Percentiles rank a stretch among this genome's conserved stretches.
These are phyloP conservation scores for Closterium sp. DNA, from an alignment of 139 green algal species.

Conservation along the genomic window DNA sequence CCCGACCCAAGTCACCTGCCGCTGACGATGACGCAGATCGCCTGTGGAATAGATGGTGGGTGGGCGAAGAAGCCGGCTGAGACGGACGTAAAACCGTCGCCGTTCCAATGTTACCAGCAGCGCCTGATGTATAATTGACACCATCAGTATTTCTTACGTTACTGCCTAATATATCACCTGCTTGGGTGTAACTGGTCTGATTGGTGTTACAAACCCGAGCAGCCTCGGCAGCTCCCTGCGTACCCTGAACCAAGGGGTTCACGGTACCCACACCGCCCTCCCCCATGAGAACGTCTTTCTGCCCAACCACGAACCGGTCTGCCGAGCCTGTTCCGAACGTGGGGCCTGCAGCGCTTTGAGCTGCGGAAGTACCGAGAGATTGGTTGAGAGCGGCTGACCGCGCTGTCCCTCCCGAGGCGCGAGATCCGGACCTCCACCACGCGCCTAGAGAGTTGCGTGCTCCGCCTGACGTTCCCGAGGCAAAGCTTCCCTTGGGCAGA, in stretches of 20 bases:
- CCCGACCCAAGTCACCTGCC: not conserved
- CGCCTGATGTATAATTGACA: not conserved
- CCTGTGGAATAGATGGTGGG: not conserved
- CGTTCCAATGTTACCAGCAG: not conserved
- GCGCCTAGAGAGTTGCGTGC: not conserved
- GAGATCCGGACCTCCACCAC: not conserved
- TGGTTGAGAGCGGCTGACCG: not conserved
- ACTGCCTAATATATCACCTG: not conserved
- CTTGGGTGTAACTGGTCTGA: not conserved
- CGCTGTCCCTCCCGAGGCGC: not conserved
- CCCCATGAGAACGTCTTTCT: not conserved
- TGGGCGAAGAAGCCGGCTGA: not conserved
- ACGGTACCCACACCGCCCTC: not conserved
- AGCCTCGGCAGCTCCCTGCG: not conserved
- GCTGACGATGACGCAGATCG: not conserved
- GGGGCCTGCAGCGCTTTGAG: not conserved
- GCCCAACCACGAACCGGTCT: not conserved
- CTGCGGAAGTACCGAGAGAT: not conserved
- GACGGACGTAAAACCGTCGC: not conserved
- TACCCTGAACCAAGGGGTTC: not conserved
- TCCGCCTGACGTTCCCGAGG: not conserved
- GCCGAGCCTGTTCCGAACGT: not conserved
- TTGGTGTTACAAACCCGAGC: not conserved
- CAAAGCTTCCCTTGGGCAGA: not conserved
- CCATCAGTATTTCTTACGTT: not conserved